Evolutionary conservation across 2,329 filamentous ascomycete species (phyloP).

Genomic region (Tetracladium maxilliforme): DNA sequence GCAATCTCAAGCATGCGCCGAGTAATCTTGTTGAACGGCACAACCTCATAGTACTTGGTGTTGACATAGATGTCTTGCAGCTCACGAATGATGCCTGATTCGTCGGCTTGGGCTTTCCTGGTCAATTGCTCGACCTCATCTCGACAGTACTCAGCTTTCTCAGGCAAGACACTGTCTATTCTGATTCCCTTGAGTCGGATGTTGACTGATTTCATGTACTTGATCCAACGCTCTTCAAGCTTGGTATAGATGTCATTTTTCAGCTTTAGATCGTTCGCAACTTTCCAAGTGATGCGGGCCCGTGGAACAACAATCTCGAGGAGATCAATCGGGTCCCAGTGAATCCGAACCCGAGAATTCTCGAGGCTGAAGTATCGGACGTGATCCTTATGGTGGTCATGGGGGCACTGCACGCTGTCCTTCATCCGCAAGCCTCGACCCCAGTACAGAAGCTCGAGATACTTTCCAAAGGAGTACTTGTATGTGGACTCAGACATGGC

Average conservation of each 20-base stretch:
- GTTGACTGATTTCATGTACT: constrained; percentile 80
- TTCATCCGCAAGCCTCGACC: constrained; percentile 66
- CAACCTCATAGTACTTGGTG: constrained; percentile 92
- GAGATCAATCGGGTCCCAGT: constrained; percentile 84
- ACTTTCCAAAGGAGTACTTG: constrained; percentile 98
- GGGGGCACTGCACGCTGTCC: constrained; percentile 64
- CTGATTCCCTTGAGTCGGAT: constrained; percentile 76
- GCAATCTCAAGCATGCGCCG: constrained; percentile 87
- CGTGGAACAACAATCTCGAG: constrained; percentile 90
- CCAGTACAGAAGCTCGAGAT: constrained; percentile 96
- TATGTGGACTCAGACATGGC: constrained; percentile 89
- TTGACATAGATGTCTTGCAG: constrained; percentile 84
- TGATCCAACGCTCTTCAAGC: constrained; percentile 67
- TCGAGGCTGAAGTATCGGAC: constrained; percentile 84
- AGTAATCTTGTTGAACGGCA: constrained; percentile 80
- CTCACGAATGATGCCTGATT: constrained; percentile 55
- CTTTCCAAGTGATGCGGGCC: constrained; percentile 89
- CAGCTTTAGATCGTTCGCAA: constrained; percentile 80
- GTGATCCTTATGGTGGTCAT: constrained; percentile 87
- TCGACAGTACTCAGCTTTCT: constrained; percentile 72
- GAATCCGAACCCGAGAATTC: constrained; percentile 73
- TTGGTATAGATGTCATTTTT: constrained; percentile 84
- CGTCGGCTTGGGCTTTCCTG: constrained; percentile 73
- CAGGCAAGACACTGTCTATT: constrained; percentile 77
- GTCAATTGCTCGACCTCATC: constrained; percentile 66